These are phyloP conservation scores for Mycena polygramma DNA, from an alignment of 768 basidiomycete genomes.

Conservation along the genomic window DNA sequence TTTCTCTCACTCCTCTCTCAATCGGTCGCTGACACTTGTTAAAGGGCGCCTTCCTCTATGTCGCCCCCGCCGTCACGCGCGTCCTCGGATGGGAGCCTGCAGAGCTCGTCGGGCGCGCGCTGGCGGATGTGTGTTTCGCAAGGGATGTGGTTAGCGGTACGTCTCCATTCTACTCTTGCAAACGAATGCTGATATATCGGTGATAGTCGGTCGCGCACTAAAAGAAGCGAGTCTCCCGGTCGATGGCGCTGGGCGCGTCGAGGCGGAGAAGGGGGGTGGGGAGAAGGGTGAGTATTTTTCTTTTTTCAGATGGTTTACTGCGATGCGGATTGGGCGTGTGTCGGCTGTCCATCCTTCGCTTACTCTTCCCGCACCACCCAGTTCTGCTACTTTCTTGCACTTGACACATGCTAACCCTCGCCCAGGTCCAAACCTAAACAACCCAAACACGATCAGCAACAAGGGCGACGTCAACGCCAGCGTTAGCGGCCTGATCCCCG, in stretches of 20 bases:
- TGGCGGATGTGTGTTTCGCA: conserved; percentile 88
- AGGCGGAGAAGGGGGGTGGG: not conserved
- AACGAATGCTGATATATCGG: too few species aligned
- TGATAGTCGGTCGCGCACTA: conserved; percentile 32
- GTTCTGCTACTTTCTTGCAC: too few species aligned
- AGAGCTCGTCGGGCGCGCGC: conserved; percentile 83
- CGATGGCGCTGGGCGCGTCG: conserved; percentile 51
- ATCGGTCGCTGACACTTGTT: too few species aligned
- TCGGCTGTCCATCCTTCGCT: too few species aligned
- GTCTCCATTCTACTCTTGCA: not conserved
- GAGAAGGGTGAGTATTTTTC: not conserved
- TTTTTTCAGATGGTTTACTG: too few species aligned
- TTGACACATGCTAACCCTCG: too few species aligned
- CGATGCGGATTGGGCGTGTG: too few species aligned
- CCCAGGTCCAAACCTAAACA: too few species aligned
- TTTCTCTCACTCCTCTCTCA: not conserved
- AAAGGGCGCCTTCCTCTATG: conserved; percentile 94
- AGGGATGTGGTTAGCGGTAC: conserved; percentile 78
- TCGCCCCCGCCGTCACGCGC: conserved; percentile 82
- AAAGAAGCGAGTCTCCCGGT: conserved; percentile 56
- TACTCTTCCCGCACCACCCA: too few species aligned
- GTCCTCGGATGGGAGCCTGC: conserved; percentile 90
- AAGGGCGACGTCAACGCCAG: too few species aligned
- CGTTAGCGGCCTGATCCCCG: conserved; percentile 13
- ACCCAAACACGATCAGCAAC: too few species aligned